Base-by-base conservation (phyloP, 23 red algal genomes). In the Gracilariopsis chorda region DNA sequence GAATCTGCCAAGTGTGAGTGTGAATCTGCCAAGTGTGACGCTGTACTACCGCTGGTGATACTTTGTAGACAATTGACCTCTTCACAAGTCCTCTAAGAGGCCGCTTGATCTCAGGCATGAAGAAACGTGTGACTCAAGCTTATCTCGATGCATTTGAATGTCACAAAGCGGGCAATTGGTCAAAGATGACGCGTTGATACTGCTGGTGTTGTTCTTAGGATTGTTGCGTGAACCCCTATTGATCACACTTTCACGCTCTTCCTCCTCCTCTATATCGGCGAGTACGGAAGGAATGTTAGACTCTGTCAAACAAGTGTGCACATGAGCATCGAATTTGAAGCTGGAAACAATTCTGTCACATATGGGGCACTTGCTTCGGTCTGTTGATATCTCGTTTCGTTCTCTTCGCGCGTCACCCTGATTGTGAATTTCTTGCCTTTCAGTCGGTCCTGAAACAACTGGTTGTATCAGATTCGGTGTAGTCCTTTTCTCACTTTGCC, bases 161-260 rank as follows among this genome's bases (percentile, higher is more conserved):
- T 89, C 85, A 29, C 85, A 89, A 6, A 89, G 25, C 2, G 85
- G 85, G 60, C 85, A 89, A 33, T 72, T 70, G 9, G 45, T 16
- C 21, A 74, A 24, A 0, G 19, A 8, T 56, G 35, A 62, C 7
- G 16, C 47, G 16, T 28, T 25, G 45, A 29, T 21, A 51, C 79
- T 55, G 11, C n/a, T 43, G 24, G 60, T 59, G 34, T 29, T 11
- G 28, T 58, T 46, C n/a, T n/a, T n/a, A n/a, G n/a, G n/a, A n/a
- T n/a, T n/a, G n/a, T n/a, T n/a, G n/a, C n/a, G n/a, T n/a, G n/a
- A n/a, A n/a, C n/a, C n/a, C n/a, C n/a, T n/a, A n/a, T n/a, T n/a
- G n/a, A n/a, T n/a, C 48, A 28, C n/a, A 62, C 39, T 58, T 27
- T 2, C 69, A 39, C 44, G 10, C 42, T n/a, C 37, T 13, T 58